Percentiles rank a stretch among this genome's conserved stretches.
Conservation (phyloP, 2,329 filamentous ascomycete genomes). For the Scedosporium minutisporum region DNA sequence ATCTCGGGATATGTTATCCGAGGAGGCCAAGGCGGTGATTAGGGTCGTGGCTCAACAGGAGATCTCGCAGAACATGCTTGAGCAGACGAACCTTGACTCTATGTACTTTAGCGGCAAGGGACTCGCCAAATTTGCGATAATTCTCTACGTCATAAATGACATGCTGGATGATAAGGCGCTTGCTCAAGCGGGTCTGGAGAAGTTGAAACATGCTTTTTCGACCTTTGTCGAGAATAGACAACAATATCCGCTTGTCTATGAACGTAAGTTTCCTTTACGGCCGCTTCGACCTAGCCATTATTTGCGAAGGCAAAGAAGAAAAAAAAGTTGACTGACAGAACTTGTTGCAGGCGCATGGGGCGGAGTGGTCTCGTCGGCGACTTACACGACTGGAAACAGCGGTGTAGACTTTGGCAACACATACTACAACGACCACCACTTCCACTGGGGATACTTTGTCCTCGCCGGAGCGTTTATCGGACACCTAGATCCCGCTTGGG, state of each 20-base stretch:
- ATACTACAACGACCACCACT: slow-evolving; percentile 69
- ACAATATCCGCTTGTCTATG: slow-evolving; percentile 54
- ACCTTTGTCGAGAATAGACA: slow-evolving; percentile 60
- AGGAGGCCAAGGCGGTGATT: slow-evolving; percentile 49
- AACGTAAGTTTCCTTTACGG: slow-evolving; percentile 32
- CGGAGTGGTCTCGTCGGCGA: slow-evolving; percentile 67
- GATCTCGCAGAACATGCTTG: slow-evolving; percentile 63
- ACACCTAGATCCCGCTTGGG: slow-evolving; percentile 66
- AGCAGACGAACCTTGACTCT: slow-evolving; percentile 66
- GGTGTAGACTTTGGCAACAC: slow-evolving; percentile 84
- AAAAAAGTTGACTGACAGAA: background rate
- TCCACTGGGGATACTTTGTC: slow-evolving; percentile 83
- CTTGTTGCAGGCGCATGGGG: slow-evolving; percentile 55
- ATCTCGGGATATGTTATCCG: slow-evolving; percentile 35
- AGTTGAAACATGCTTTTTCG: slow-evolving; percentile 57
- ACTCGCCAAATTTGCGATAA: slow-evolving; percentile 64
- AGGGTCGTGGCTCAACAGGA: slow-evolving; percentile 58
- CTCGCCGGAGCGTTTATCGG: slow-evolving; percentile 77
- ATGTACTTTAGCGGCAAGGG: slow-evolving; percentile 92
- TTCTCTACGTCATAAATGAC: slow-evolving; percentile 57
- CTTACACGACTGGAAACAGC: slow-evolving; percentile 58
- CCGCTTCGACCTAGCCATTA: too few relatives aligned
- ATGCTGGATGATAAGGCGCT: slow-evolving; percentile 49
- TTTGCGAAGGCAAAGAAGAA: too few relatives aligned
- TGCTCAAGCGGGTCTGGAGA: slow-evolving; percentile 46